phyloP scores from a whole-genome alignment of 139 green algal species.

The Yamagishiella unicocca region DNA sequence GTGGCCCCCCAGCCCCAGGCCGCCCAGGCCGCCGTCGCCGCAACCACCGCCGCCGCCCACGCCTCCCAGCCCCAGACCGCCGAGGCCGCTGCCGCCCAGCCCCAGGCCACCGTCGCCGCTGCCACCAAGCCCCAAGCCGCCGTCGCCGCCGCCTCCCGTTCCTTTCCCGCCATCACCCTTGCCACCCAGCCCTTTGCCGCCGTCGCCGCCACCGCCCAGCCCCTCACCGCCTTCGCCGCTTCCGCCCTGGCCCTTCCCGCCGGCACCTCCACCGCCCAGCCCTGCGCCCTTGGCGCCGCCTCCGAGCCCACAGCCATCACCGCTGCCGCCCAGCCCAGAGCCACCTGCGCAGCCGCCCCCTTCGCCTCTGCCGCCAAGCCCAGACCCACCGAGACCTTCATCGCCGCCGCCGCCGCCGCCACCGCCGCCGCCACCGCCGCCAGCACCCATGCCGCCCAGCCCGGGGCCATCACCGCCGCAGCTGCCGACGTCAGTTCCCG shows the following conservation, averaged over 20 bases:
- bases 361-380: neutral
- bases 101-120: neutral
- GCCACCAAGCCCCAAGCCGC: conserved; percentile 1
- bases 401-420: neutral
- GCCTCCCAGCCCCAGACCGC: neutral
- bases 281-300: neutral
- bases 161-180: neutral
- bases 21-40: neutral
- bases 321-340: neutral
- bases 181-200: neutral
- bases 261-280: neutral
- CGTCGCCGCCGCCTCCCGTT: neutral
- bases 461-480: too few relatives aligned
- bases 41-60: neutral
- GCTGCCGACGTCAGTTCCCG: neutral
- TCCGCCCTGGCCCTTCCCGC: neutral
- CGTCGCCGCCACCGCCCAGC: neutral
- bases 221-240: neutral
- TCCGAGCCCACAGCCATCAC: neutral
- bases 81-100: neutral
- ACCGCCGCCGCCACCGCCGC: neutral
- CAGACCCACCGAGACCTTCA: neutral
- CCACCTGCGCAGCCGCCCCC: neutral
- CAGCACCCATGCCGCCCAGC: neutral
- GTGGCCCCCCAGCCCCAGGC: too few relatives aligned